Conservation (phyloP, 176 grass and related monocot species). For the Dactylis glomerata region DNA sequence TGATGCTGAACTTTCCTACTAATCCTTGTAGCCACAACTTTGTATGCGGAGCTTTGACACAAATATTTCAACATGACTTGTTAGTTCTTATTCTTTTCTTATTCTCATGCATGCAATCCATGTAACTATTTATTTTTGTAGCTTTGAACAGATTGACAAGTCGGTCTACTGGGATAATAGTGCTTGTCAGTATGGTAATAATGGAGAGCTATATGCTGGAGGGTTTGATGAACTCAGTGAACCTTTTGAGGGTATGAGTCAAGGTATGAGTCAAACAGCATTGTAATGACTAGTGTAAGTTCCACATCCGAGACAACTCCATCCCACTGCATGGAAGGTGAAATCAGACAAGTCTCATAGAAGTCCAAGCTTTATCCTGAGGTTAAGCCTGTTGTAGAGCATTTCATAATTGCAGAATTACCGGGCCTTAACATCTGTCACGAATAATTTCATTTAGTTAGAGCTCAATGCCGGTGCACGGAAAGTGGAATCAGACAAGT, state of each 20-base stretch:
- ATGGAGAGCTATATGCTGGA: neutral
- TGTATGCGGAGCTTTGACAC: neutral
- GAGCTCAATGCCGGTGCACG: slow-evolving; percentile 17
- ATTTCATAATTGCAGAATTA: slow-evolving; percentile 18
- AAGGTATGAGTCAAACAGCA: neutral
- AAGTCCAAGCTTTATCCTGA: slow-evolving; percentile 12
- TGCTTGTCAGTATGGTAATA: neutral
- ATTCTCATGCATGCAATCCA: slow-evolving; percentile 38
- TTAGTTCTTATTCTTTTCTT: slow-evolving; percentile 6
- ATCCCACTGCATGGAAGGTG: slow-evolving; percentile 23
- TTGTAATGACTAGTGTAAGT: neutral
- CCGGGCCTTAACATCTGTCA: neutral
- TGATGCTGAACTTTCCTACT: neutral
- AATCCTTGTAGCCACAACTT: slow-evolving; percentile 14
- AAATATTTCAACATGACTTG: neutral
- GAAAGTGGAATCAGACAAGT: slow-evolving; percentile 29
- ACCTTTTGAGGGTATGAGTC: neutral
- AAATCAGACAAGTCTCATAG: slow-evolving; percentile 37
- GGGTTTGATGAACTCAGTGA: neutral
- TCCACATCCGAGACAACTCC: neutral
- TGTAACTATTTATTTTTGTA: slow-evolving; percentile 16
- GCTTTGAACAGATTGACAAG: slow-evolving; percentile 15
- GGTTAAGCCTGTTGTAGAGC: neutral
- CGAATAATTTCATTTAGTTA: neutral
- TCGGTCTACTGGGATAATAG: neutral